These are phyloP conservation scores for Microstegium vimineum DNA, from an alignment of 176 grass and related monocot genomes.

Conservation along the genomic window DNA sequence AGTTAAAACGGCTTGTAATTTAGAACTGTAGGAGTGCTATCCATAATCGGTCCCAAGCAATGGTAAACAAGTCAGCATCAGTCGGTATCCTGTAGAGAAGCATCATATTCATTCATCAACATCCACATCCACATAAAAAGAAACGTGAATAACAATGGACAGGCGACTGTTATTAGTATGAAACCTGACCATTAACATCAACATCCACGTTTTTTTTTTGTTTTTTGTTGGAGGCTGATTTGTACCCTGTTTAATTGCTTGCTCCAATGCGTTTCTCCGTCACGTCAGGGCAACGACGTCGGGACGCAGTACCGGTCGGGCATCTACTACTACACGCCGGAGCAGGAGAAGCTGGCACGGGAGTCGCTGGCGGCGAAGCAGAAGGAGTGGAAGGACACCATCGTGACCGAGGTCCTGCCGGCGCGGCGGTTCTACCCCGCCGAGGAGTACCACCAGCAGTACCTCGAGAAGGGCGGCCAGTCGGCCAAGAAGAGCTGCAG, in stretches of 20 bases:
- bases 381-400: conserved; percentile 40
- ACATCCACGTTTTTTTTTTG: neutral
- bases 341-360: conserved; percentile 55
- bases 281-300: conserved; percentile 78
- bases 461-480: conserved; percentile 91
- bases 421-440: conserved; percentile 67
- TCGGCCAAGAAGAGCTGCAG: conserved; percentile 69
- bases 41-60: neutral
- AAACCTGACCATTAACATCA: neutral
- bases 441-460: conserved; percentile 88
- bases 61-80: no score
- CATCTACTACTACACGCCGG: conserved; percentile 90
- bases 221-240: no score
- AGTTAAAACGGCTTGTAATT: no score
- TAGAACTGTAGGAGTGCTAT: no score
- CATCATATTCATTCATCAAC: neutral
- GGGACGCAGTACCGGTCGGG: conserved; percentile 95
- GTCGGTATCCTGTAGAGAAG: neutral
- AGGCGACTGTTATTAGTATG: neutral
- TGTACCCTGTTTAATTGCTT: neutral
- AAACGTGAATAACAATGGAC: neutral
- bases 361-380: conserved; percentile 65
- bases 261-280: no score
- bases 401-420: conserved; percentile 86
- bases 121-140: no score